These are phyloP conservation scores for Nannizzia gypsea DNA, from an alignment of 2,329 filamentous ascomycete genomes.

Conservation along the genomic window DNA sequence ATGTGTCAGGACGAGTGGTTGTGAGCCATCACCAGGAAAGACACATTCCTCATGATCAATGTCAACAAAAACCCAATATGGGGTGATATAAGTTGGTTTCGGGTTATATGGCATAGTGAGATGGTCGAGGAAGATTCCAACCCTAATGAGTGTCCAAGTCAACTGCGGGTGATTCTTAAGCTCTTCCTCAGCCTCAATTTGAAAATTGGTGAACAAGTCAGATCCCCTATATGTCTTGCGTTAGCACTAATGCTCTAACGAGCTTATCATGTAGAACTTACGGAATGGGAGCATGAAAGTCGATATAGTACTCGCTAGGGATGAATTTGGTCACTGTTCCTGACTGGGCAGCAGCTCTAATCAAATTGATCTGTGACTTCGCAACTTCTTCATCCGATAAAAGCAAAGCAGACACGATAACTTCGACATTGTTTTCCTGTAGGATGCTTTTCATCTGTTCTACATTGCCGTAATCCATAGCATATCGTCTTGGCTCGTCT, in stretches of 20 bases:
- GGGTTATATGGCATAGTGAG: slow-evolving; percentile 1
- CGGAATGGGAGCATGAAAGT: slow-evolving; percentile 3
- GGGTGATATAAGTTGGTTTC: neutral
- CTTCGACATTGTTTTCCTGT: slow-evolving; percentile 3
- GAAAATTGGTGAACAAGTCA: slow-evolving; percentile 1
- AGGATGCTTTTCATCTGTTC: neutral
- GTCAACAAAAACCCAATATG: neutral
- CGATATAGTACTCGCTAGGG: slow-evolving; percentile 2
- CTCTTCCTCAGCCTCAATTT: slow-evolving; percentile 1
- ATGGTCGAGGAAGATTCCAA: slow-evolving; percentile 3
- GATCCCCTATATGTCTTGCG: neutral
- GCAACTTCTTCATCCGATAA: neutral
- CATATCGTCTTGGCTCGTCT: neutral
- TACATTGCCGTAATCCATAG: neutral
- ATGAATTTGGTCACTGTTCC: slow-evolving; percentile 1
- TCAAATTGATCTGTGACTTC: neutral
- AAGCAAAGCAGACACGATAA: neutral
- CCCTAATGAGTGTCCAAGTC: slow-evolving; percentile 1
- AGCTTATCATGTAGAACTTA: neutral
- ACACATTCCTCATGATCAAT: neutral
- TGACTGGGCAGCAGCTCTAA: neutral
- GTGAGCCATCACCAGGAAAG: neutral
- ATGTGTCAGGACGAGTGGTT: neutral
- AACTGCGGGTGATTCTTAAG: neutral
- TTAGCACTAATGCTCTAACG: neutral